Conservation (phyloP, 441 rosid species). For the Capsella rubella region DNA sequence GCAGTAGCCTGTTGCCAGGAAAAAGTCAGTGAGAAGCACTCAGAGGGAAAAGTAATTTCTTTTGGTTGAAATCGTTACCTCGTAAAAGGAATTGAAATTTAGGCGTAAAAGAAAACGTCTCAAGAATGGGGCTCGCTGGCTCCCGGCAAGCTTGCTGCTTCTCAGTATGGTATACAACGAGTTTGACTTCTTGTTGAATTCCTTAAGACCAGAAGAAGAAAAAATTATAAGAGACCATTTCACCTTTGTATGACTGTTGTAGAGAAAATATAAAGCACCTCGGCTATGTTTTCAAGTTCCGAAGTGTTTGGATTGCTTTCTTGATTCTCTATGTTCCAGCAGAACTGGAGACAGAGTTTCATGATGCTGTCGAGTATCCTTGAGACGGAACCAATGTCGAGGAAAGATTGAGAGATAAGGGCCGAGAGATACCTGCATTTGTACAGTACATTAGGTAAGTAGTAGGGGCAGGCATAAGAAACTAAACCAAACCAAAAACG, state of each 20-base stretch:
- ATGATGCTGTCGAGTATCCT: slow-evolving; percentile 96
- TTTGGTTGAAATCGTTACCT: slow-evolving; percentile 54
- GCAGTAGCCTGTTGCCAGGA: slow-evolving; percentile 73
- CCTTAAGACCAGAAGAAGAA: slow-evolving; percentile 51
- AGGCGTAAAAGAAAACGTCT: slow-evolving; percentile 94
- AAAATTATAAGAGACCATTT: slow-evolving; percentile 7
- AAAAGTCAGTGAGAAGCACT: slow-evolving; percentile 27
- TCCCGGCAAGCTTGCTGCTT: slow-evolving; percentile 94
- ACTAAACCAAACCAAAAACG: background rate
- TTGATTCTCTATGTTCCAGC: slow-evolving; percentile 97
- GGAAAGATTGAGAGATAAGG: slow-evolving; percentile 92
- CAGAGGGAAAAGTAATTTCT: background rate
- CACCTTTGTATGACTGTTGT: slow-evolving; percentile 1
- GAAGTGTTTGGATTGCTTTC: slow-evolving; percentile 76
- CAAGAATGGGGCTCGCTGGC: slow-evolving; percentile 97
- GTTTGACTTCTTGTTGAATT: slow-evolving; percentile 95
- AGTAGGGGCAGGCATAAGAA: slow-evolving; percentile 5
- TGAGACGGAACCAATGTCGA: slow-evolving; percentile 94
- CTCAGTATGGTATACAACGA: slow-evolving; percentile 88
- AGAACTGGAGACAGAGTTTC: slow-evolving; percentile 96
- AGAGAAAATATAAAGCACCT: slow-evolving; percentile 54
- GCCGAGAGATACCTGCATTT: slow-evolving; percentile 87
- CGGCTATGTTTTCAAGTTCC: slow-evolving; percentile 83
- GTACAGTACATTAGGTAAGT: background rate
- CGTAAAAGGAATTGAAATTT: slow-evolving; percentile 88